Evolutionary conservation across 2,329 filamentous ascomycete species (phyloP), one percentile per base, ranked within the genome.

Genomic region (Phialophora tarda): DNA sequence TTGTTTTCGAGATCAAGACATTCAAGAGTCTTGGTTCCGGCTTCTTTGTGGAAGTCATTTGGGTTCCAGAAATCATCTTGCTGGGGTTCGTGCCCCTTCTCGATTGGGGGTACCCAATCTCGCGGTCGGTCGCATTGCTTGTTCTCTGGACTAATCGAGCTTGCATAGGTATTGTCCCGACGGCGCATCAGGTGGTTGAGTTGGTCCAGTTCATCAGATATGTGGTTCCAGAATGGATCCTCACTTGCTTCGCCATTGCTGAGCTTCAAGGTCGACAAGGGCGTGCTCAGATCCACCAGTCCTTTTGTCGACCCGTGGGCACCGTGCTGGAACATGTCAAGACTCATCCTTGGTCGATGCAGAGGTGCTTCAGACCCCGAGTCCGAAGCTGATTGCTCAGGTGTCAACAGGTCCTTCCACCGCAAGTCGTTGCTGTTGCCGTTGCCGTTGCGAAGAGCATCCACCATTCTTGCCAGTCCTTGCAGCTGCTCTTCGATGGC

Each of bases 391-490:
- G 65, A 68, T 11, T 60, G 23, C 14, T 59, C 59, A 10, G 69
- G 63, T 21, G 63, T 67, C 50, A 69, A 67, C 30, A 70, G 26
- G 5, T 66, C 61, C 14, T 60, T 61, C 24, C 62, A 38, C 5
- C 53, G 54, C 12, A 64, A 24, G 24, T 62, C 60, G 53, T 26
- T 53, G 2, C 48, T 23, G 12, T 41, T 57, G 28, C 26, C 44
- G 30, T 38, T 50, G 2, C 73, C 74, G 51, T 77, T 76, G 62
- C 77, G 78, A n/a, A 82, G 68, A 14, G 75, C 74, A 69, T 82
- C 80, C 21, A 82, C 78, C 78, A 82, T 78, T 21, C 76, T 76
- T 26, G 79, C 80, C 23, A 82, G 74, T 41, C 80, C 80, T 64
- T 79, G 77, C 44, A 82, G 70, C 56, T 80, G 78, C 12, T 77